Percentiles rank a stretch among this genome's conserved stretches.
phyloP scores from a whole-genome alignment of 805 yeast species.

The Cyberlindnera meyerae region DNA sequence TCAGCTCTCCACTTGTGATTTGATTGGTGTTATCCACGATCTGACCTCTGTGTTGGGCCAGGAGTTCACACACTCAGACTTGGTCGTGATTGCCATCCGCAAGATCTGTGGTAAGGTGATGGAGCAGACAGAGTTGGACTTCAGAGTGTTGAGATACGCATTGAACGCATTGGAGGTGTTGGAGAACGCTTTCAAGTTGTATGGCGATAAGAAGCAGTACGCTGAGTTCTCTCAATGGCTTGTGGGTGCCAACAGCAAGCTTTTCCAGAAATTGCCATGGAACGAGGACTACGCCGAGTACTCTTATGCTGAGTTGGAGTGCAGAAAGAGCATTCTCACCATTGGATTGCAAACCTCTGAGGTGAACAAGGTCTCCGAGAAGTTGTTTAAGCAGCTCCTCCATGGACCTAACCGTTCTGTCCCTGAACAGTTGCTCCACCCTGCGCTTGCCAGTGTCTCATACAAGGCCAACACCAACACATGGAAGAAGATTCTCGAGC shows the following conservation, averaged over 20 bases:
- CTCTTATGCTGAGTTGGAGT: conserved; percentile 35
- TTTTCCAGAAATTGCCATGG: conserved; percentile 36
- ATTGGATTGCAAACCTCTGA: conserved; percentile 29
- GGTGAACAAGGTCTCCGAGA: conserved; percentile 31
- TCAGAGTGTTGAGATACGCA: conserved; percentile 26
- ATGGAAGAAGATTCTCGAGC: conserved; percentile 54
- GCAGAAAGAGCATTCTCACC: conserved; percentile 39
- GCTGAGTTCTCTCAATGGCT: conserved; percentile 15
- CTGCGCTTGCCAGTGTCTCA: conserved; percentile 40
- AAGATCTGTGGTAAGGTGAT: conserved; percentile 22
- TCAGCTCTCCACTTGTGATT: conserved; percentile 23
- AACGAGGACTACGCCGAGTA: conserved; percentile 35
- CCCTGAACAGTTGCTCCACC: conserved; percentile 46
- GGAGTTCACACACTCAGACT: conserved; percentile 21
- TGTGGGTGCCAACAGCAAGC: conserved; percentile 6
- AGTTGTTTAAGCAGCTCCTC: conserved; percentile 42
- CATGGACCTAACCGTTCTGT: conserved; percentile 49
- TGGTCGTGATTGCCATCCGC: conserved; percentile 26
- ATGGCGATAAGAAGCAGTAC: conserved; percentile 7
- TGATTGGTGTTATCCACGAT: conserved; percentile 32
- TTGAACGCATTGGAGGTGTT: conserved; percentile 24
- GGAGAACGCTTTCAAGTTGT: conserved; percentile 18
- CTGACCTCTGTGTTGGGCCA: conserved; percentile 29
- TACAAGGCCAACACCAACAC: conserved; percentile 38
- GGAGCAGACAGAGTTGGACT: conserved; percentile 13